phyloP scores from a whole-genome alignment of 2,329 filamentous ascomycete genomes.

The Fusarium coffeatum region DNA sequence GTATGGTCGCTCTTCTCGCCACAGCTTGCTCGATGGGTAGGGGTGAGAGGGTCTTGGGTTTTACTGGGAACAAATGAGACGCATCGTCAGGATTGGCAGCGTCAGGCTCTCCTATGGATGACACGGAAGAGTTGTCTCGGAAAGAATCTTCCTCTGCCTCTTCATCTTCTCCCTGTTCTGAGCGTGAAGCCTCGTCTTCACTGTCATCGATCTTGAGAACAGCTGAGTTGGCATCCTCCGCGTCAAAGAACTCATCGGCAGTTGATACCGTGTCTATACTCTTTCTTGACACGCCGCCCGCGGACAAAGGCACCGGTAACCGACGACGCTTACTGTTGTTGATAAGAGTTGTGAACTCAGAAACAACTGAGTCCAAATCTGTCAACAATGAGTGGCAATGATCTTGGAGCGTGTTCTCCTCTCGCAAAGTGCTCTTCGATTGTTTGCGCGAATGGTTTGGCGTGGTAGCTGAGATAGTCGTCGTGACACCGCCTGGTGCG shows the following conservation, averaged over 20 bases:
- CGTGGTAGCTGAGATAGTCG: slow-evolving; percentile 48
- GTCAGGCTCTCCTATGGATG: slow-evolving; percentile 70
- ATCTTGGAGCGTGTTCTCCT: slow-evolving; percentile 78
- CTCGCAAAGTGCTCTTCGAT: slow-evolving; percentile 56
- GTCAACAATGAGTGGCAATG: slow-evolving; percentile 85
- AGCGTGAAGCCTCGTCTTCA: slow-evolving; percentile 72
- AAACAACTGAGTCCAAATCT: slow-evolving; percentile 85
- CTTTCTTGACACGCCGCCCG: slow-evolving; percentile 59
- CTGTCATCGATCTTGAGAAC: slow-evolving; percentile 79
- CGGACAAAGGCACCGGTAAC: slow-evolving; percentile 63
- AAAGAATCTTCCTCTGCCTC: slow-evolving; percentile 65
- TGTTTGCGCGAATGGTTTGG: slow-evolving; percentile 50
- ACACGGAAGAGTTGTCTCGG: slow-evolving; percentile 68
- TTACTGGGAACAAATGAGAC: slow-evolving; percentile 74
- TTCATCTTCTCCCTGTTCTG: slow-evolving; percentile 62
- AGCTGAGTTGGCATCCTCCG: slow-evolving; percentile 73
- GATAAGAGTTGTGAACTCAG: slow-evolving; percentile 83
- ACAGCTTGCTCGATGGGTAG: slow-evolving; percentile 77
- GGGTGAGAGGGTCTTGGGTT: slow-evolving; percentile 80
- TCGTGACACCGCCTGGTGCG: slow-evolving; percentile 53
- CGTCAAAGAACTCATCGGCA: slow-evolving; percentile 94
- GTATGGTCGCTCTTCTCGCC: slow-evolving; percentile 75
- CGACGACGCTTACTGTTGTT: slow-evolving; percentile 83
- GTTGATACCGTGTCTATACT: slow-evolving; percentile 85
- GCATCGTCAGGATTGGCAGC: slow-evolving; percentile 70